Conservation (phyloP, 768 basidiomycete genomes). For the Rhizopogon vesiculosus region DNA sequence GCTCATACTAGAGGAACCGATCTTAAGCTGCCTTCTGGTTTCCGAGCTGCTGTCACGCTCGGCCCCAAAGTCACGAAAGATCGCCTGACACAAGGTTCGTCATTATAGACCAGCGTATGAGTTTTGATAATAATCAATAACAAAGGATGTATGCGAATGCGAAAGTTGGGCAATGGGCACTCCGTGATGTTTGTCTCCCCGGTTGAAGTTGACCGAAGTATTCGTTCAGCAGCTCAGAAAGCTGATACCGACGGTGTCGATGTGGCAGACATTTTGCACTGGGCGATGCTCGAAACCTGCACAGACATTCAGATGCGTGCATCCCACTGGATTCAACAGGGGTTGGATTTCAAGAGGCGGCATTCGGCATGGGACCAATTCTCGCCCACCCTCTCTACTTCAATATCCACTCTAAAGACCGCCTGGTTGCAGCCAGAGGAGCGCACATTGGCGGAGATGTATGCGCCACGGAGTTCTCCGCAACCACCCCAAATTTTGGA, state of each 20-base stretch:
- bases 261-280: conserved; percentile 33
- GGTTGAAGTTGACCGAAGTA: conserved; percentile 31
- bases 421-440: conserved; percentile 39
- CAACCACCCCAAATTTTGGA: not conserved
- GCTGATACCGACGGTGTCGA: not conserved
- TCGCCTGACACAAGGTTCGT: conserved; percentile 29
- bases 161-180: conserved; percentile 42
- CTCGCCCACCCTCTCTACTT: not conserved
- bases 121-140: not conserved
- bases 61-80: conserved; percentile 35
- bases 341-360: conserved; percentile 14
- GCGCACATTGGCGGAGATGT: conserved; percentile 32
- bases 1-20: conserved; percentile 36
- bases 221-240: conserved; percentile 25
- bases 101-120: too few species aligned
- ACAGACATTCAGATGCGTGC: conserved; percentile 33
- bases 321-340: conserved; percentile 40
- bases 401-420: conserved; percentile 1
- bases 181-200: conserved; percentile 45
- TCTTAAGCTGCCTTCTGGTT: too few species aligned
- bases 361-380: conserved; percentile 14
- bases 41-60: too few species aligned
- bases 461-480: conserved; percentile 4
- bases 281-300: conserved; percentile 44
- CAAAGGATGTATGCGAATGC: conserved; percentile 51